phyloP scores from a whole-genome alignment of 2,329 filamentous ascomycete genomes.

The Alternaria panax region DNA sequence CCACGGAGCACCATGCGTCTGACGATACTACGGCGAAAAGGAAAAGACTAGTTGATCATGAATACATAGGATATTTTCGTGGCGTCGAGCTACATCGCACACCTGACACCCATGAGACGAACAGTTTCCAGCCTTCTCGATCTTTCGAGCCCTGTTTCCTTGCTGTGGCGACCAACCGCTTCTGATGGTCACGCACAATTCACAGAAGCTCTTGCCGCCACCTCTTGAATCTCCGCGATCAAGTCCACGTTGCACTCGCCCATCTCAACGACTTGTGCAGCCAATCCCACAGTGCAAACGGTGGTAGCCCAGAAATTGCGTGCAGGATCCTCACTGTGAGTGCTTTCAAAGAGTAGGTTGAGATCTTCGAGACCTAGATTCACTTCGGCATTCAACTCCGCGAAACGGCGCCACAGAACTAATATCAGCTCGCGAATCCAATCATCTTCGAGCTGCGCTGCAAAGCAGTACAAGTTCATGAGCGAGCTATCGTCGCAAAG shows the following conservation, averaged over 20 bases:
- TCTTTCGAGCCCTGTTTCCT: not conserved
- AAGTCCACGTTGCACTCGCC: not conserved
- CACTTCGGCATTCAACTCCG: not conserved
- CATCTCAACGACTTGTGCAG: not conserved
- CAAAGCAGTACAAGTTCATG: conserved; percentile 9
- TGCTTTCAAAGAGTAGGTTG: conserved; percentile 9
- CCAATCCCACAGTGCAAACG: not conserved
- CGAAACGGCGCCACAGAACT: not conserved
- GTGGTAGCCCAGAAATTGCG: not conserved
- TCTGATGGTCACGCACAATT: not conserved
- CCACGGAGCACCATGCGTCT: not conserved
- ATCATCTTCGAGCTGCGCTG: conserved; percentile 5
- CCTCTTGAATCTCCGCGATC: not conserved
- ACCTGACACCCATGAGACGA: not conserved
- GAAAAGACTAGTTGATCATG: not conserved
- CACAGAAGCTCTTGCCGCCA: not conserved
- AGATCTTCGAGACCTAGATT: conserved; percentile 3
- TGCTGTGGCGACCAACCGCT: not conserved
- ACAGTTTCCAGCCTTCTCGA: not conserved
- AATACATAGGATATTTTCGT: not conserved
- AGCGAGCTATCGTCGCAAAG: not conserved
- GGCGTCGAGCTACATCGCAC: not conserved
- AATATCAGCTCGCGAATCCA: not conserved
- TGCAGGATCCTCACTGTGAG: conserved; percentile 1
- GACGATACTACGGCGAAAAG: not conserved